phyloP scores from a whole-genome alignment of 768 basidiomycete species.

The Austroboletus festivus region DNA sequence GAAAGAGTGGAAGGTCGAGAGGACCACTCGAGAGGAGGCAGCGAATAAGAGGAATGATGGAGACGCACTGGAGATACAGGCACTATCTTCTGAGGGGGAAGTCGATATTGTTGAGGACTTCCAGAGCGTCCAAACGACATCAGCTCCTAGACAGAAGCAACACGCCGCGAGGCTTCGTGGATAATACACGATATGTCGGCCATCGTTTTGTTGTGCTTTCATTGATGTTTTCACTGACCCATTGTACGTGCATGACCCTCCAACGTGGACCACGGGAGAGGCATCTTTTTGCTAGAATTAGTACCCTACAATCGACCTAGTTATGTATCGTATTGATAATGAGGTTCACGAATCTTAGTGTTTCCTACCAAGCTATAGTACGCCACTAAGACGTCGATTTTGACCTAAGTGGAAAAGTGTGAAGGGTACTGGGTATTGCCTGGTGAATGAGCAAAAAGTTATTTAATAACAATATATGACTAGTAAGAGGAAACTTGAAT shows the following conservation, averaged over 20 bases:
- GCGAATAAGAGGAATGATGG: slow-evolving; percentile 29
- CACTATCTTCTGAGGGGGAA: slow-evolving; percentile 37
- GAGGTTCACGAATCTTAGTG: too few species aligned
- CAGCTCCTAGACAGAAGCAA: slow-evolving; percentile 13
- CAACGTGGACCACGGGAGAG: too few species aligned
- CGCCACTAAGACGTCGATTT: too few species aligned
- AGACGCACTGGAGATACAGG: slow-evolving; percentile 13
- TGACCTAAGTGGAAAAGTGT: too few species aligned
- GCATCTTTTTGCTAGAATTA: slow-evolving; percentile 2
- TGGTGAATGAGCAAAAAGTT: neutral
- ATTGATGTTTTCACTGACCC: slow-evolving; percentile 1
- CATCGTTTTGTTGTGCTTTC: slow-evolving; percentile 6
- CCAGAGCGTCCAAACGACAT: slow-evolving; percentile 6
- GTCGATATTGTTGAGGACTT: slow-evolving; percentile 38
- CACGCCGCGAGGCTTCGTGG: slow-evolving; percentile 28
- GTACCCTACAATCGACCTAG: slow-evolving; percentile 21
- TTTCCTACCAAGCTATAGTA: too few species aligned
- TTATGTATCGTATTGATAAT: slow-evolving; percentile 15
- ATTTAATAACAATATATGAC: too few species aligned
- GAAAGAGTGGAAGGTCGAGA: slow-evolving; percentile 48
- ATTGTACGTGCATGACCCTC: slow-evolving; percentile 1
- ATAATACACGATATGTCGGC: slow-evolving; percentile 9
- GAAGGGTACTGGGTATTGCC: neutral
- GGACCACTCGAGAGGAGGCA: slow-evolving; percentile 37
- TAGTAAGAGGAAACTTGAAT: neutral